A percentile compares a stretch with the other conserved stretches of the same genome.
These are phyloP conservation scores for Colletotrichum musicola DNA, from an alignment of 2,329 filamentous ascomycete species.

Conservation along the genomic window DNA sequence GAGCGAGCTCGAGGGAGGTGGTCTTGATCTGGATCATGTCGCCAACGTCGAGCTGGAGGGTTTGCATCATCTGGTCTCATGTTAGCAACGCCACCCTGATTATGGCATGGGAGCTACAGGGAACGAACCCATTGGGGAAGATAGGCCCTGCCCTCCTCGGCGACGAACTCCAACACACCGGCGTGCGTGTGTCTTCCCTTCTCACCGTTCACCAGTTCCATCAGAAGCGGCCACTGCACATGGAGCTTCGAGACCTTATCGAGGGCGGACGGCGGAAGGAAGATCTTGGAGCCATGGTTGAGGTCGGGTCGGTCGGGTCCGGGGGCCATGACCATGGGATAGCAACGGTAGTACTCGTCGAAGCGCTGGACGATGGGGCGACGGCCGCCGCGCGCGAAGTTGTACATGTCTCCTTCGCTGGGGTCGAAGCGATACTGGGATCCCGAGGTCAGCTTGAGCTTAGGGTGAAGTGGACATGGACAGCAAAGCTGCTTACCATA, in stretches of 20 bases:
- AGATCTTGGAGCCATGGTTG: conserved; percentile 97
- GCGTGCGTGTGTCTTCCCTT: conserved; percentile 87
- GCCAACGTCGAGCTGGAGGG: conserved; percentile 87
- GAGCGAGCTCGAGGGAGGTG: conserved; percentile 89
- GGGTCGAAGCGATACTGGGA: conserved; percentile 39
- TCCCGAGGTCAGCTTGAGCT: conserved; percentile 18
- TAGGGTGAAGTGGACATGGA: not conserved
- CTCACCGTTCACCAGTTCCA: conserved; percentile 93
- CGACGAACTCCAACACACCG: conserved; percentile 96
- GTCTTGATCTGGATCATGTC: conserved; percentile 96
- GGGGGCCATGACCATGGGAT: conserved; percentile 93
- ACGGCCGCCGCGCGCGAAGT: conserved; percentile 53
- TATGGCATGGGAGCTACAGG: not conserved
- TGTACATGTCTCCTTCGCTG: conserved; percentile 41
- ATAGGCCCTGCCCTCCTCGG: conserved; percentile 96
- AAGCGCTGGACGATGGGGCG: conserved; percentile 78
- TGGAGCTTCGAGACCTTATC: conserved; percentile 97
- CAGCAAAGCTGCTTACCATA: conserved; percentile 42
- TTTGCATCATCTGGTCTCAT: conserved; percentile 85
- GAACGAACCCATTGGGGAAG: conserved; percentile 87
- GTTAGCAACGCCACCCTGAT: not conserved
- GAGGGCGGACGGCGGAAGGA: conserved; percentile 94
- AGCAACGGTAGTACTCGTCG: conserved; percentile 98
- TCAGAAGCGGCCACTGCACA: conserved; percentile 96
- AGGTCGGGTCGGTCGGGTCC: conserved; percentile 89